phyloP scores from a whole-genome alignment of 257 asterid genomes.

The Dorcoceras hygrometricum region DNA sequence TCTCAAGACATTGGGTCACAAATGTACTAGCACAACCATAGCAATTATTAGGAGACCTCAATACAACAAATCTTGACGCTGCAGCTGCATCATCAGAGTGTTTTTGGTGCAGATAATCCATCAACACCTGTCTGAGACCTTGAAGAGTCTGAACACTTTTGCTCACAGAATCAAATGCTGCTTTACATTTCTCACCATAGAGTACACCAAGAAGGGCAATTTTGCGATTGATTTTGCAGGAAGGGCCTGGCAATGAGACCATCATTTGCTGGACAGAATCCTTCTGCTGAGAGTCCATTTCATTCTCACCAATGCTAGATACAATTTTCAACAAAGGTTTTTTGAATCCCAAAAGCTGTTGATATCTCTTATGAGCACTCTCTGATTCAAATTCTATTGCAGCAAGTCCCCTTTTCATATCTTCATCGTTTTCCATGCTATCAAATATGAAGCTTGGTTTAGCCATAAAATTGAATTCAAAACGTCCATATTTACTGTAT shows the following conservation, averaged over 20 bases:
- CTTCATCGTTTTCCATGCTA: conserved; percentile 98
- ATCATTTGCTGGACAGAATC: conserved; percentile 99
- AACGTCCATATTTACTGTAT: conserved; percentile 97
- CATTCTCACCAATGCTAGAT: conserved; percentile 96
- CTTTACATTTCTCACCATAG: conserved; percentile 99
- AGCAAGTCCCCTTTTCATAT: conserved; percentile 92
- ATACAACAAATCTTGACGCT: conserved; percentile 82
- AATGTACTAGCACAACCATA: conserved; percentile 97
- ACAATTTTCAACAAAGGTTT: conserved; percentile 96
- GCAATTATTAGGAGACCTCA: conserved; percentile 92
- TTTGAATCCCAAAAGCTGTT: conserved; percentile 98
- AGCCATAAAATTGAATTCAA: conserved; percentile 97
- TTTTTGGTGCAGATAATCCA: conserved; percentile 92
- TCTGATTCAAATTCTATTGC: conserved; percentile 98
- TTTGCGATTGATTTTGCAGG: conserved; percentile 97
- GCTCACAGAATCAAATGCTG: conserved; percentile 99
- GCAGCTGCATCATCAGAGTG: conserved; percentile 68
- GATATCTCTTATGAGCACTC: conserved; percentile 96
- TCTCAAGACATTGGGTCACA: conserved; percentile 93
- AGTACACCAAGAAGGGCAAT: conserved; percentile 99
- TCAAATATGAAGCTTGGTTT: conserved; percentile 97
- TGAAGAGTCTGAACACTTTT: conserved; percentile 99
- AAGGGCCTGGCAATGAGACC: conserved; percentile 98
- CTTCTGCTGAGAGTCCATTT: conserved; percentile 98
- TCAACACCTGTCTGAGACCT: conserved; percentile 90